Conservation (phyloP, 352 stramenopile species). For the Phytophthora aleatoria region DNA sequence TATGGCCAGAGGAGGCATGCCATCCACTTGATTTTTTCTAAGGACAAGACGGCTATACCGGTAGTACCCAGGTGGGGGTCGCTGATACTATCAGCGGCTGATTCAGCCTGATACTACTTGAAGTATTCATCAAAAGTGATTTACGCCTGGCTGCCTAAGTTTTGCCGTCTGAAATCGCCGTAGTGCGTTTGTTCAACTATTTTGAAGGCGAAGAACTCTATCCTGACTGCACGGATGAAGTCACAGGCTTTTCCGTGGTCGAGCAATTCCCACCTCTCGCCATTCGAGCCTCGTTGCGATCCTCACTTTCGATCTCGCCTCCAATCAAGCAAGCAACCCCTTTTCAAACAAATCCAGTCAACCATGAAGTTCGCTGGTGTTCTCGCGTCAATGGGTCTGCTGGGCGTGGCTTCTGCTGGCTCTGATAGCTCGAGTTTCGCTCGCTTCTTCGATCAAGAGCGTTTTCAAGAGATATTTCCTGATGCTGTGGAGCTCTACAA, state of each 20-base stretch:
- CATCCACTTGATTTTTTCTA: too few species aligned
- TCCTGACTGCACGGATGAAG: constrained; percentile 27
- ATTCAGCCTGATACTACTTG: too few species aligned
- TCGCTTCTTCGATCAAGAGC: constrained; percentile 42
- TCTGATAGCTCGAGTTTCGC: constrained; percentile 30
- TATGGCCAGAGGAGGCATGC: too few species aligned
- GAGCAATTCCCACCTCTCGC: neutral
- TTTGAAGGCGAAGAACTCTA: constrained; percentile 13
- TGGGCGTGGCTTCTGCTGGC: constrained; percentile 18
- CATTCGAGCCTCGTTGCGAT: constrained; percentile 1
- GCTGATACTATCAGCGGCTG: too few species aligned
- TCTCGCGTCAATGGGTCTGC: constrained; percentile 21
- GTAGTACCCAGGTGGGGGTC: too few species aligned
- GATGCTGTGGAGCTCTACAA: constrained; percentile 43
- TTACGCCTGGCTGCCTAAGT: too few species aligned
- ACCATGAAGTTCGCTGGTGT: constrained; percentile 24
- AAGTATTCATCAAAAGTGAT: too few species aligned
- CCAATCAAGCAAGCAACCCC: constrained; percentile 2
- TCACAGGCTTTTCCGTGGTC: constrained; percentile 8
- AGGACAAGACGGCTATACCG: too few species aligned
- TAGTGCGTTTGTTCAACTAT: constrained; percentile 1
- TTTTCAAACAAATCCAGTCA: constrained; percentile 1
- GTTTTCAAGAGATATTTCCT: constrained; percentile 44
- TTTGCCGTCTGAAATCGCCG: too few species aligned
- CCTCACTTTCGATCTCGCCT: constrained; percentile 28